Evolutionary conservation across 768 basidiomycete species (phyloP).

Genomic region (Boletus rubroflammeus): DNA sequence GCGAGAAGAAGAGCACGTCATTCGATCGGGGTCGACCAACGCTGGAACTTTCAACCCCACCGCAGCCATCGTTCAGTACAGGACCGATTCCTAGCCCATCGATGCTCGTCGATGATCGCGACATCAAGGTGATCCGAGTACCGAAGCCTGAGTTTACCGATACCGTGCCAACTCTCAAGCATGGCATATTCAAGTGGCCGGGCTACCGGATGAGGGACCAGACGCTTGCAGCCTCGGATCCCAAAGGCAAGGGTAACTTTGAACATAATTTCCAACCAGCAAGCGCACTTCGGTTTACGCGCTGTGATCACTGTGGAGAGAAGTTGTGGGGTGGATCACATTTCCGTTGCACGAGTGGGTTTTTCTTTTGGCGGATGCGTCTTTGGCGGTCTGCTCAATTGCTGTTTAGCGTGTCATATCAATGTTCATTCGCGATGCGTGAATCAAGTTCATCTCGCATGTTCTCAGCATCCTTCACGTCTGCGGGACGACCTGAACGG

Average conservation of each 20-base stretch:
- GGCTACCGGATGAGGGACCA: constrained; percentile 51
- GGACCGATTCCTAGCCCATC: constrained; percentile 17
- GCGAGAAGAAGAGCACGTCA: constrained; percentile 28
- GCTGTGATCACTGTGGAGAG: constrained; percentile 94
- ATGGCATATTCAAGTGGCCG: constrained; percentile 72
- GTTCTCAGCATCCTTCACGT: constrained; percentile 48
- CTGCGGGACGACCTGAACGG: constrained; percentile 31
- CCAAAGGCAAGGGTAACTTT: constrained; percentile 39
- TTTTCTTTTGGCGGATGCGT: background rate
- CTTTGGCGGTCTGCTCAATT: constrained; percentile 1
- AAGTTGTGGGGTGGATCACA: constrained; percentile 99
- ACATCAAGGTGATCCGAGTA: constrained; percentile 25
- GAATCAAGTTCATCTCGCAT: constrained; percentile 60
- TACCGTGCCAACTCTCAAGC: constrained; percentile 46
- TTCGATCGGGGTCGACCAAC: constrained; percentile 25
- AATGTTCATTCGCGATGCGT: constrained; percentile 88
- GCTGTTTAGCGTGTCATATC: constrained; percentile 65
- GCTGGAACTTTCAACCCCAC: constrained; percentile 3
- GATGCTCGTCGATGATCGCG: constrained; percentile 28
- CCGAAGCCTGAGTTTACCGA: constrained; percentile 38
- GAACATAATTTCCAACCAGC: constrained; percentile 90
- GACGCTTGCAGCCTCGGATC: constrained; percentile 32
- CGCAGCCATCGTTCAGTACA: constrained; percentile 17
- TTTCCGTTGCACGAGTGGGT: constrained; percentile 81
- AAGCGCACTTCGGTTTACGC: constrained; percentile 81